Base-by-base conservation (phyloP, 2,329 filamentous ascomycete species). In the Ceratocystis albifundus region DNA sequence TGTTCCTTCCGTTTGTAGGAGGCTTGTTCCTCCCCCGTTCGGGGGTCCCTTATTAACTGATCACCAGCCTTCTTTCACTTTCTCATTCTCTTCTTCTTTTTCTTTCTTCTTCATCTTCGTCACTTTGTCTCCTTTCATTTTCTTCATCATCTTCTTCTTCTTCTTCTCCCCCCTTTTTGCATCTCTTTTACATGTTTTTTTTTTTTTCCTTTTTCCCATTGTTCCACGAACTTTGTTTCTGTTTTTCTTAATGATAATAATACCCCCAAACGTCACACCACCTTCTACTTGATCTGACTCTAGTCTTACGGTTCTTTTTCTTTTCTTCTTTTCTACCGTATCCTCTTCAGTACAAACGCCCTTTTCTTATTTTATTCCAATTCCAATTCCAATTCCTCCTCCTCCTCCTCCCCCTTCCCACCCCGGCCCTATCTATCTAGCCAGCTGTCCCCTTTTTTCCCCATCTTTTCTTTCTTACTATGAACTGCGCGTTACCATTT, bases 371-470 rank as follows among this genome's bases (percentile, higher is more conserved):
- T 59, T n/a, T n/a, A n/a, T n/a, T n/a, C n/a, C n/a, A n/a, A n/a
- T n/a, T n/a, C n/a, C n/a, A n/a, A n/a, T n/a, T n/a, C n/a, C n/a
- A n/a, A n/a, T n/a, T n/a, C n/a, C n/a, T n/a, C n/a, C n/a, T n/a
- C n/a, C n/a, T n/a, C n/a, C n/a, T n/a, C n/a, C 28, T 57, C 22
- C 53, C 44, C 45, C n/a, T n/a, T n/a, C n/a, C n/a, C n/a, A n/a
- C n/a, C n/a, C n/a, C n/a, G n/a, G 22, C 53, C 53, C 30, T 17
- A 25, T 15, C 22, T 17, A 15, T 57, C 10, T 57, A 57, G 53
- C 53, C 53, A 57, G 53, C 53, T 48, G 36, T 66, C 44, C 32
- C 36, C 53, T 50, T 55, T 55, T 50, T 65, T 59, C 63, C 30
- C 46, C 45, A 41, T 59, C 53, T 12, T 41, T 36, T 28, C 4